Evolutionary conservation across 192 early-diverging fungal genomes (phyloP), one percentile per base, ranked within the genome.

Genomic region (Haplosporangium gracile): DNA sequence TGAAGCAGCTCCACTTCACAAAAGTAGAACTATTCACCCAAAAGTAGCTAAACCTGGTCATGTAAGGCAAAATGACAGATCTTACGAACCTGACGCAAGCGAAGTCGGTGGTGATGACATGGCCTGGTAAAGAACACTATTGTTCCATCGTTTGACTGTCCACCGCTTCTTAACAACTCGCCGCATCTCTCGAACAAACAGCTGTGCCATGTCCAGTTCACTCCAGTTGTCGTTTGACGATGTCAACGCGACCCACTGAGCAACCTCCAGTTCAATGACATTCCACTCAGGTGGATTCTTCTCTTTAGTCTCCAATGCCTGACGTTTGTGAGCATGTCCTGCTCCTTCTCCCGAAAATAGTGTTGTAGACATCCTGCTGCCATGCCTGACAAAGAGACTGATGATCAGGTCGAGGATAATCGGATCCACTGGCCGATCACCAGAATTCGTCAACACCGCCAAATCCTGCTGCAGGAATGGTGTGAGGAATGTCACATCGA

Each of bases 381-480:
- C 81, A 68, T 72, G 42, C 18, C 16, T 38, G n/a, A 22, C 26
- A 20, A 85, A 70, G 22, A 85, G 18, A 13, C 69, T 73, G 16
- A 22, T 68, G 16, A 85, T 39, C 43, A 80, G 70, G 10, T 74
- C 83, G 15, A 85, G 20, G 3, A 85, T 24, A 32, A 85, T 53
- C 3, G 70, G 74, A 36, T 76, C 77, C 5, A 70, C 45, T 0
- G 49, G 24, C 24, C 18, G 42, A 13, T 74, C 42, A 38, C 38
- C 29, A 0, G 78, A 15, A 45, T 73, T 42, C 22, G 78, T 77
- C 38, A 85, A 42, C 24, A 85, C 70, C 24, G 78, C 78, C 70
- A 85, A 20, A 49, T 85, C 83, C 16, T 75, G 78, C 39, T 73
- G 70, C 11, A 85, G 42, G 38, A 80, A 85, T 2, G 78, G 83